Conservation (phyloP, 805 yeast genomes). For the Wickerhamomyces canadensis region DNA sequence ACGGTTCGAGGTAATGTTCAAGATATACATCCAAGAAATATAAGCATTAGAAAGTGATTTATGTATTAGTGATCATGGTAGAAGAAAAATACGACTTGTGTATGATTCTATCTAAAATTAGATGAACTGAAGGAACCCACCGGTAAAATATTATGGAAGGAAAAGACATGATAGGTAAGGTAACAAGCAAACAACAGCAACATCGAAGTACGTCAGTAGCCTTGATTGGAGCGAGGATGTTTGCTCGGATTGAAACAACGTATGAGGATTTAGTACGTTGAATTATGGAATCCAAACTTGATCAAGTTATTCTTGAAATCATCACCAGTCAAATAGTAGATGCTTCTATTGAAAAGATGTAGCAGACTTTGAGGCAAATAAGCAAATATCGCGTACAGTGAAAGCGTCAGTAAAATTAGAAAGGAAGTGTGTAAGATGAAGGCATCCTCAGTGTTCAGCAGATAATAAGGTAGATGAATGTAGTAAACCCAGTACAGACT, state of each 20-base stretch:
- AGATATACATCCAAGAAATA: too few species aligned
- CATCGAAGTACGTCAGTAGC: too few species aligned
- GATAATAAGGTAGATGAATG: conserved; percentile 37
- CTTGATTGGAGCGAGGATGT: too few species aligned
- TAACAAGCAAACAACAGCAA: too few species aligned
- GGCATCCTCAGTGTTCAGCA: conserved; percentile 39
- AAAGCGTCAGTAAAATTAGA: conserved; percentile 30
- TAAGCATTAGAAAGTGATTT: too few species aligned
- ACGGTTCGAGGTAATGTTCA: too few species aligned
- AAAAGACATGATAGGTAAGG: too few species aligned
- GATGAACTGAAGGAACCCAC: too few species aligned
- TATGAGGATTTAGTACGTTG: background rate
- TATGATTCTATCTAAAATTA: too few species aligned
- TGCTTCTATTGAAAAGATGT: conserved; percentile 22
- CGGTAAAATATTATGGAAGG: too few species aligned
- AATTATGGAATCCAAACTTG: conserved; percentile 10
- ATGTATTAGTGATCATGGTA: too few species aligned
- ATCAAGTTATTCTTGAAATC: conserved; percentile 20
- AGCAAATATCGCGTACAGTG: conserved; percentile 33
- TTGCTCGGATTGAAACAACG: background rate
- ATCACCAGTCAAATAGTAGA: conserved; percentile 29
- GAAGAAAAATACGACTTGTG: too few species aligned
- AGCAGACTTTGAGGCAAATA: conserved; percentile 24
- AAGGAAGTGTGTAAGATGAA: conserved; percentile 33
- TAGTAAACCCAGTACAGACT: conserved; percentile 39